A percentile compares a stretch with the other conserved stretches of the same genome.
Evolutionary conservation across 768 basidiomycete genomes (phyloP).

Genomic region (Boletus patriciae): DNA sequence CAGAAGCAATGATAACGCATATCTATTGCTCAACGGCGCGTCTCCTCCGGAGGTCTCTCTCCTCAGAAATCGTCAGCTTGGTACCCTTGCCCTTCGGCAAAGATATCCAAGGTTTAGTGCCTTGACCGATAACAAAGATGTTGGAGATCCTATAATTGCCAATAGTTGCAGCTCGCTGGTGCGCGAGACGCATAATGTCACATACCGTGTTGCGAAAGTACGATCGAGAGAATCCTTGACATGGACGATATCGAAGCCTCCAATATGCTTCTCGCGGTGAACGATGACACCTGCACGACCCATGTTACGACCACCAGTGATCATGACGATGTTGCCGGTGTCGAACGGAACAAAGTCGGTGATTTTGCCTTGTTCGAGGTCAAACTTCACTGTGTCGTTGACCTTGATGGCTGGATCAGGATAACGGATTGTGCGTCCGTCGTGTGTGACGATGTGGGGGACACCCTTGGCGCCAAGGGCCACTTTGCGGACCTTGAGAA

Average conservation of each 20-base stretch:
- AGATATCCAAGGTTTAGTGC: constrained; percentile 93
- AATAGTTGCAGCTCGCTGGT: neutral
- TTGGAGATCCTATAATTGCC: constrained; percentile 71
- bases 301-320: constrained; percentile 99
- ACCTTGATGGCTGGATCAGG: constrained; percentile 93
- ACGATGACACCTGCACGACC: constrained; percentile 95
- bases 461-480: constrained; percentile 93
- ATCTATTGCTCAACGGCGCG: constrained; percentile 67
- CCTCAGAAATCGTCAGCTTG: constrained; percentile 96
- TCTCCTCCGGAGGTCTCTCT: constrained; percentile 91
- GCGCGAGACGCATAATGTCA: constrained; percentile 8
- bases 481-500: constrained; percentile 89
- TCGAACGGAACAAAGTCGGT: constrained; percentile 93
- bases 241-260: constrained; percentile 98
- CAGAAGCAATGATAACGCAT: constrained; percentile 6
- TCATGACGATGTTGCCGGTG: constrained; percentile 94
- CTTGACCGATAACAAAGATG: constrained; percentile 98
- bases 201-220: constrained; percentile 96
- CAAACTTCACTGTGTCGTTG: constrained; percentile 98
- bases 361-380: constrained; percentile 94
- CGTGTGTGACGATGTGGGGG: constrained; percentile 97
- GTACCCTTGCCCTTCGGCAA: constrained; percentile 97
- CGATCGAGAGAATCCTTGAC: constrained; percentile 94
- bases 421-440: constrained; percentile 99
- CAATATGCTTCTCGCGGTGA: constrained; percentile 95